Base-by-base conservation (phyloP, 2,329 filamentous ascomycete genomes). In the Fusarium abutilonis region DNA sequence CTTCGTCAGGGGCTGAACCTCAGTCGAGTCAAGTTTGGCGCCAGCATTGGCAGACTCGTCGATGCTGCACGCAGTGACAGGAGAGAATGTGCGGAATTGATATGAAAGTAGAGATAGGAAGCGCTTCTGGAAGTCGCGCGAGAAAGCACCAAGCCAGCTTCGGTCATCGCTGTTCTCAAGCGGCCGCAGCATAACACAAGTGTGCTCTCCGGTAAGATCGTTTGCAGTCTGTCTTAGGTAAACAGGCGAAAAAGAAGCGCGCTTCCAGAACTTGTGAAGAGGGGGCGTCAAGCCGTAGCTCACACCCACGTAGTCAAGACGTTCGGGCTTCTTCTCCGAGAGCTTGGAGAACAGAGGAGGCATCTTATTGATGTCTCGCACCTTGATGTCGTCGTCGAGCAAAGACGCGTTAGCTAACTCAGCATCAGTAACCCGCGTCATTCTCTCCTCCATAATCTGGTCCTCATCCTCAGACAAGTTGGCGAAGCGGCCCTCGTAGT, bases 201-300 rank as follows among this genome's bases (percentile, higher is more conserved):
- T 97, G 75, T 99, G 95, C 77, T 99, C 95, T 52, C 95, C 95
- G 0, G 96, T 99, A 41, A 99, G 83, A 54, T 98, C 95, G 73
- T 98, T 99, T 47, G 95, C 84, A 3, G 96, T 99, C 79, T 99
- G 95, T 31, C 95, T 86, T 13, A 99, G 84, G 72, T 99, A 99
- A 1, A 99, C 92, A 0, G 95, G 95, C 3, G 88, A 86, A 74
- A 97, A 99, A 1, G 83, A 82, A 14, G 90, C 86, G 32, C 91
- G 89, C 78, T 97, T 97, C 95, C 95, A 99, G 82, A 99, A 99
- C 73, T 92, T 96, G 79, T 97, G 95, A 13, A 99, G 86, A 13
- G 86, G 83, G 35, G 88, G 83, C 0, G 95, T 99, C 53, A 99
- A 82, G 49, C 95, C 96, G 74, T 96, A 99, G 71, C 92, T 96